Base-by-base conservation (phyloP, 1,284 basidiomycete species). In the Trametes pubescens region DNA sequence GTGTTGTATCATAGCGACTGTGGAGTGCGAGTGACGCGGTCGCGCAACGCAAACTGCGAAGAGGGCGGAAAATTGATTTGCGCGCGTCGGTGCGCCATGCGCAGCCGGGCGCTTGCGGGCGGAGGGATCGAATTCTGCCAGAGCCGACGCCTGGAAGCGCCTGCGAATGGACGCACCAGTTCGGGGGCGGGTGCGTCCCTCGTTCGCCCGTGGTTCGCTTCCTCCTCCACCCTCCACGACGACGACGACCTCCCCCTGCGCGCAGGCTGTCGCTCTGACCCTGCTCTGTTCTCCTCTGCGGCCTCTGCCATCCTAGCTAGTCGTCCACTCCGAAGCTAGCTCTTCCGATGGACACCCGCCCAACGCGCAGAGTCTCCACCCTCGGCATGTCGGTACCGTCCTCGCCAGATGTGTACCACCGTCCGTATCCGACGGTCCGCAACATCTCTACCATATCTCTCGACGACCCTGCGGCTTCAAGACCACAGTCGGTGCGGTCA, bases 391-490 rank as follows among this genome's bases (percentile, higher is more conserved):
- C 74, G 61, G 68, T 70, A 43, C 69, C 74, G 22, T 64, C 69
- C 18, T 63, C 62, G 26, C 74, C 74, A 46, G 77, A 79, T 57
- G 74, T 84, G 68, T 78, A 82, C 68, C 80, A 82, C 65, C 77
- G 83, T 55, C 71, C 78, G 8, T 78, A 77, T 58, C 82, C 81
- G 18, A 77, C 74, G 47, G 58, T 75, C 55, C 80, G 82, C 47
- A 73, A 77, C 51, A 70, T 62, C 60, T 67, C 78, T 0, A 75
- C 82, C 34, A 75, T 80, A 18, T 76, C 81, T 11, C 65, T 70
- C 48, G 64, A 69, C 53, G 71, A 71, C 56, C 67, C 65, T 34
- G 62, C 71, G 32, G 73, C 66, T 62, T 67, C 73, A 29, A 51
- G 73, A 35, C 56, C 65, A n/a, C 66, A 65, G 35, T 67, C 66